Base-by-base conservation (phyloP, 2,329 filamentous ascomycete species). In the Pyrenochaeta sp. region DNA sequence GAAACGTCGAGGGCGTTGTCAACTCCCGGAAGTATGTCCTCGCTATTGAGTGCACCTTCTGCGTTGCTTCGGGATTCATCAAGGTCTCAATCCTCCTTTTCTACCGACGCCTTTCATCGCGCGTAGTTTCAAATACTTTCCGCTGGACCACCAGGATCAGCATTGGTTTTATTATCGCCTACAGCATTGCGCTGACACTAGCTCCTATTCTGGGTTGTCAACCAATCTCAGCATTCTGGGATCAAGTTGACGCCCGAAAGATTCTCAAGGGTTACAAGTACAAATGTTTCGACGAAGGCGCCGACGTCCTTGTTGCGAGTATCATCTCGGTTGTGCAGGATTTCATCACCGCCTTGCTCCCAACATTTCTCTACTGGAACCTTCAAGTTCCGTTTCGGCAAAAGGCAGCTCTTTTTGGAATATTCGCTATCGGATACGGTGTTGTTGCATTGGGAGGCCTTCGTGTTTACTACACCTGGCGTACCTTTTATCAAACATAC, bases 31-130 rank as follows among this genome's bases (percentile, higher is more conserved):
- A 68, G 47, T 59, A 56, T n/a, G 41, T 66, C 3, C 34, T 70
- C n/a, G 51, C 53, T 4, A 54, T 62, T 6, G 52, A 67, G 28
- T 48, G 49, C 19, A 36, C 57, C 9, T 70, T 68, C 36, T 62
- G 62, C 31, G n/a, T 50, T 3, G 54, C 52, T 3, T 55, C 63
- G 2, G 65, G 66, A 0, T 36, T 68, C 1, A 57, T 68, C 35
- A 70, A 70, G 29, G 55, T 70, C 9, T 68, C 65, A 7, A 68
- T 70, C 11, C 53, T 70, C 3, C 50, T 65, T 2, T 68, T 67
- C 41, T 68, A 65, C 23, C 59, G 63, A 4, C 58, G 65, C 1
- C 51, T 68, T 1, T 61, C 59, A 7, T 42, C 61, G 9, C 59
- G 63, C 7, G 56, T 53, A 2, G 51, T 67, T 2, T 67, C 64